Conservation (phyloP, 2,329 filamentous ascomycete species). For the Bimuria novae-zelandiae region DNA sequence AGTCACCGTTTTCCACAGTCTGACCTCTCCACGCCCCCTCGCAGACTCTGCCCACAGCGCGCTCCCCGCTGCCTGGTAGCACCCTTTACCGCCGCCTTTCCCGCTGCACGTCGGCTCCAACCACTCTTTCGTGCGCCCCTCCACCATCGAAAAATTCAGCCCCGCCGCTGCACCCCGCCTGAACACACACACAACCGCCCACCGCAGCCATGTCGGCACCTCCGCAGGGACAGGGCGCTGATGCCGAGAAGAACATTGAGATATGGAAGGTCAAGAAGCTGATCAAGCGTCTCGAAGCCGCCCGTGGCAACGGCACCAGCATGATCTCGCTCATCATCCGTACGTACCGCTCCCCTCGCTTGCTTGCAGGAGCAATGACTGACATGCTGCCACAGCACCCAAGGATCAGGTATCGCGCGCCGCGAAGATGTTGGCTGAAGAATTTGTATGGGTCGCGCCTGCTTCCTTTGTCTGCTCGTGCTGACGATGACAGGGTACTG, state of each 20-base stretch:
- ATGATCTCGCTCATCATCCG: slow-evolving; percentile 99
- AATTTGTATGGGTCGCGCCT: slow-evolving; percentile 71
- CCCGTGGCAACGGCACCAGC: slow-evolving; percentile 96
- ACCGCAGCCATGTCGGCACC: slow-evolving; percentile 20
- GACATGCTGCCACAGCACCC: slow-evolving; percentile 65
- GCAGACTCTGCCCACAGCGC: slow-evolving; percentile 4
- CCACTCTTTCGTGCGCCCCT: slow-evolving; percentile 15
- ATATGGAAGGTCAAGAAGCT: slow-evolving; percentile 99
- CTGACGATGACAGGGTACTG: slow-evolving; percentile 73
- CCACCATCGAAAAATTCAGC: slow-evolving; percentile 19
- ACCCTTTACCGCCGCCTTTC: neutral
- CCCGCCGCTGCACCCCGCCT: slow-evolving; percentile 14
- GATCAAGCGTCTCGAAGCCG: slow-evolving; percentile 96
- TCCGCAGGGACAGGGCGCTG: slow-evolving; percentile 67
- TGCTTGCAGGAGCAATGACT: slow-evolving; percentile 1
- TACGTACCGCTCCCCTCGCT: slow-evolving; percentile 53
- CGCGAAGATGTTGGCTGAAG: slow-evolving; percentile 99
- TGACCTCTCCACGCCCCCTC: slow-evolving; percentile 7
- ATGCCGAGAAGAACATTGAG: slow-evolving; percentile 96
- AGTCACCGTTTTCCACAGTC: neutral
- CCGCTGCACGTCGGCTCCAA: slow-evolving; percentile 21
- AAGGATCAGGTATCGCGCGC: slow-evolving; percentile 97
- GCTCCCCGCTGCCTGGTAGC: slow-evolving; percentile 17
- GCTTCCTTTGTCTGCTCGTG: neutral
- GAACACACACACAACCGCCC: slow-evolving; percentile 6